Evolutionary conservation across 768 basidiomycete genomes (phyloP), one percentile per base, ranked within the genome.

Genomic region (Tremella fuciformis): DNA sequence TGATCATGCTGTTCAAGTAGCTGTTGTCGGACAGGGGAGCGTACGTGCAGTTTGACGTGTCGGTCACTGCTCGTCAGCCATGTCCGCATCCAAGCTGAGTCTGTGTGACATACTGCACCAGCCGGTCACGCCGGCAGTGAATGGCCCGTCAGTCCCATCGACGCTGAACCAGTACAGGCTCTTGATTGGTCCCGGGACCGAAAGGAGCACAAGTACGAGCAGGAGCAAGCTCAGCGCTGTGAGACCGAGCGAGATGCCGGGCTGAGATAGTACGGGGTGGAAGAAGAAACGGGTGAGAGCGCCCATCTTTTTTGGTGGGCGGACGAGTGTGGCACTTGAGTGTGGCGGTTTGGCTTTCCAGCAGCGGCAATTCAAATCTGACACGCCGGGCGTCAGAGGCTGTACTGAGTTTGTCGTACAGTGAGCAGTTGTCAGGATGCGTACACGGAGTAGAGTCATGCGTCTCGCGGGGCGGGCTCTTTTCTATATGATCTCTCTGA

Each of bases 171-270:
- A 77, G 52, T 70, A 74, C 46, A 77, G 34, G 1, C 69, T 62
- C 53, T 74, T 73, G 56, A 74, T 71, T 19, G 76, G 76, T 26
- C 76, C 76, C 2, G 76, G 76, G 1, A 77, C 76, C 8, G 70
- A 69, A 0, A 77, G 58, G 4, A 77, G 59, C 4, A 77, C 72
- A 1, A 77, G 51, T 13, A 77, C 67, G 1, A 75, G 62, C 2
- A 77, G 67, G 2, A 77, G 62, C 4, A 77, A 60, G 3, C 72
- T 63, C 3, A 77, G 55, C 8, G 59, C 62, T 9, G 72, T 70
- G 6, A 75, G 53, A 13, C 58, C 69, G 8, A 75, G 57, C 1
- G 74, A 61, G 40, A 77, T 34, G 40, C 61, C 63, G 1, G 74
- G 72, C 49, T 72, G 63, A 26, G 69, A 56, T 2, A 73, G 26